Evolutionary conservation across 2,329 filamentous ascomycete genomes (phyloP).

Genomic region (Trichophyton benhamiae): DNA sequence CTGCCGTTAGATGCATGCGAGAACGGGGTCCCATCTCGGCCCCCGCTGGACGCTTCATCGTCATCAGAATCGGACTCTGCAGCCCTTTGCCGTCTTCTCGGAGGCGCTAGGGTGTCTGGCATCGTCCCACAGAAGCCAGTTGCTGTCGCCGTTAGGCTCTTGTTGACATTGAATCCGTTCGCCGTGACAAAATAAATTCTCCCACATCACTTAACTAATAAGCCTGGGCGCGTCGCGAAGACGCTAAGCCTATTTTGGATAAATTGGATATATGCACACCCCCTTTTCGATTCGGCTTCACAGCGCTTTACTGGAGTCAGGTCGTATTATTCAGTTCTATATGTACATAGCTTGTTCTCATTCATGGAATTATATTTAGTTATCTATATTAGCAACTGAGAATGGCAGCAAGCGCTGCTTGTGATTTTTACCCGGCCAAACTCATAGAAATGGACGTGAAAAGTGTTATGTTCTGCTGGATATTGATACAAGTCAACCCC

Average conservation of each 20-base stretch:
- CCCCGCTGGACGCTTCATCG: constrained; percentile 12
- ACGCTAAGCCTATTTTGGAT: neutral
- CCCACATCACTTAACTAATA: neutral
- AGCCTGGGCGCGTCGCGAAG: neutral
- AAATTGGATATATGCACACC: neutral
- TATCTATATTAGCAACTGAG: neutral
- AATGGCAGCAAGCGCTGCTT: neutral
- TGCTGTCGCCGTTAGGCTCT: neutral
- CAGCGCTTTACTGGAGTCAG: no score
- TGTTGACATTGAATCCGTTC: neutral
- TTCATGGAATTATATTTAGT: neutral
- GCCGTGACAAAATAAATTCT: neutral
- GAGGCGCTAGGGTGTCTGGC: constrained; percentile 18
- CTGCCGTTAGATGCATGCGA: constrained; percentile 19
- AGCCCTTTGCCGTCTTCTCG: constrained; percentile 20
- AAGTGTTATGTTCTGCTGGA: neutral
- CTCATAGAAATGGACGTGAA: neutral
- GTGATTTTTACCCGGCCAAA: neutral
- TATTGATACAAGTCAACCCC: neutral
- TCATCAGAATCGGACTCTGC: constrained; percentile 19
- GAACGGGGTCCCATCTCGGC: constrained; percentile 15
- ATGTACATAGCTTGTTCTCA: neutral
- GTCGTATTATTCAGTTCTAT: neutral
- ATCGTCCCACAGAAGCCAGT: constrained; percentile 13
- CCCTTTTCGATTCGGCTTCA: neutral